A percentile compares a stretch with the other conserved stretches of the same genome.
Evolutionary conservation across 140 eudicot genomes (phyloP).

Genomic region (Cichorium intybus): DNA sequence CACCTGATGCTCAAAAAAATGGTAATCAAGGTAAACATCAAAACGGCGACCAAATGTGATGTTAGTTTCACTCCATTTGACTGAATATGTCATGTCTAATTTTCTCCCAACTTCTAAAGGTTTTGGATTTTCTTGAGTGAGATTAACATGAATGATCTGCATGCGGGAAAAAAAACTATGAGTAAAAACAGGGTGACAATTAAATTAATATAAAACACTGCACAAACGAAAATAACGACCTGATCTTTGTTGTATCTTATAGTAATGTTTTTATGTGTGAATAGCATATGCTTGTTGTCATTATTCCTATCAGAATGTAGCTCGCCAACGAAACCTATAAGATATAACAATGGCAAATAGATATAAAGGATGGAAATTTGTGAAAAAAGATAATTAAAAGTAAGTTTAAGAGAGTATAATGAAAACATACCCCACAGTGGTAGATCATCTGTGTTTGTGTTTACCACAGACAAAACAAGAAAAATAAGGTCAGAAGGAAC

Average conservation of each 20-base stretch:
- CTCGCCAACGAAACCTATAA: slow-evolving; percentile 83
- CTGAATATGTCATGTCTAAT: slow-evolving; percentile 78
- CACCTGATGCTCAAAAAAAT: slow-evolving; percentile 96
- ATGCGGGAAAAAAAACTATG: slow-evolving; percentile 9
- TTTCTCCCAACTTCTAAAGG: slow-evolving; percentile 67
- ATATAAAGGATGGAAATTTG: neutral
- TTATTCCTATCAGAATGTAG: slow-evolving; percentile 67
- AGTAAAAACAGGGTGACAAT: slow-evolving; percentile 11
- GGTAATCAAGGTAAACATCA: slow-evolving; percentile 90
- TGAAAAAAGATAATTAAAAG: neutral
- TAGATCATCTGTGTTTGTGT: slow-evolving; percentile 68
- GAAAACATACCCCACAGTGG: slow-evolving; percentile 86
- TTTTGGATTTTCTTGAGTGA: slow-evolving; percentile 76
- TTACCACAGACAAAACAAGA: slow-evolving; percentile 28
- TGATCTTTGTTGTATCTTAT: slow-evolving; percentile 70
- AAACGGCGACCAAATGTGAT: slow-evolving; percentile 77
- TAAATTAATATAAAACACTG: neutral
- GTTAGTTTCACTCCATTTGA: slow-evolving; percentile 74
- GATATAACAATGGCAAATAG: neutral
- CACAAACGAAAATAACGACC: slow-evolving; percentile 30
- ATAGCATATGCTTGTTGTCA: slow-evolving; percentile 70
- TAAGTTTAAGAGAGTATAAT: neutral
- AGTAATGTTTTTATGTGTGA: slow-evolving; percentile 68
- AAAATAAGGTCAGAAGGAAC: slow-evolving; percentile 21
- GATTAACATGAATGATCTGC: slow-evolving; percentile 91